Base-by-base conservation (phyloP, 2,329 filamentous ascomycete species). In the Pseudogymnoascus sp. region DNA sequence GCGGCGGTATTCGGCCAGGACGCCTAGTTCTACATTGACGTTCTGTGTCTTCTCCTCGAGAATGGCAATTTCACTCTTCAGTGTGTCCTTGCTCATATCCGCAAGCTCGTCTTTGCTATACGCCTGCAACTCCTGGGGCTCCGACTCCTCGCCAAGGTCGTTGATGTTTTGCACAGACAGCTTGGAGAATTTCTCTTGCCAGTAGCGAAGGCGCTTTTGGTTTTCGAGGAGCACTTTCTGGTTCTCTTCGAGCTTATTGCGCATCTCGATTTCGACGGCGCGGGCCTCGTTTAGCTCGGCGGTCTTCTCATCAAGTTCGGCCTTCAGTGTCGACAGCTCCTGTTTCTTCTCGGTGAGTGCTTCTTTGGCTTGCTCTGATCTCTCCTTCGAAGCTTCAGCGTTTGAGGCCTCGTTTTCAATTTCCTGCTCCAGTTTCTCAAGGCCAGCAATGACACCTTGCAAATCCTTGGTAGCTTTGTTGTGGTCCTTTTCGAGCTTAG, bases 161-260 rank as follows among this genome's bases (percentile, higher is more conserved):
- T 86, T 85, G 64, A 96, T 82, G 68, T 92, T 92, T 69, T 97
- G 92, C 38, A 97, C 78, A 2, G 82, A 77, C 25, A 99, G 83
- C 78, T 96, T 97, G 61, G 82, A 81, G 7, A 96, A 80, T 78
- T 97, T 97, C 65, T 96, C 91, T 62, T 92, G 80, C 92, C 92
- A 97, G 77, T 96, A 91, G 38, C 82, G 83, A 42, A 90, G 82
- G 65, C 90, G 86, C 76, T 90, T 92, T 74, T 95, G 87, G 75
- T 95, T 96, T 72, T 97, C 93, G 0, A 78, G 76, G 12, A 97
- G 82, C 8, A 88, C 84, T 77, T 99, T 99, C 68, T 96, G 90
- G 74, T 93, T 94, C 73, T 97, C 93, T 72, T 97, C 94, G 1
- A 99, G 86, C 77, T 96, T 96, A 77, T 97, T 97, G 66, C 90